phyloP scores from a whole-genome alignment of 306 rosid species.

The Luffa acutangula region DNA sequence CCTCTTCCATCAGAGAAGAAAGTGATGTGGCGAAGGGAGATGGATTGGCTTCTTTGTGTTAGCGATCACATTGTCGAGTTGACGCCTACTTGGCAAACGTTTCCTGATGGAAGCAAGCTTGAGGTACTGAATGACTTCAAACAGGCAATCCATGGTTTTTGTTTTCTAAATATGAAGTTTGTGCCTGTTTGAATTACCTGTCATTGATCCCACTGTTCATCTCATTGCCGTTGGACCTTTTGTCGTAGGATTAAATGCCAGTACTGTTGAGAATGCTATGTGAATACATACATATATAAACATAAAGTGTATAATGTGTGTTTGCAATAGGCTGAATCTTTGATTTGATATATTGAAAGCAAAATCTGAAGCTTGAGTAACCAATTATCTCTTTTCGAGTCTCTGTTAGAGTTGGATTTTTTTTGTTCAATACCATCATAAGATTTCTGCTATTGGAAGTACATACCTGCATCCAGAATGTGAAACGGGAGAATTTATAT shows the following conservation, averaged over 20 bases:
- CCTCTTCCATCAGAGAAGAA: constrained; percentile 14
- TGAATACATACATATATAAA: background rate
- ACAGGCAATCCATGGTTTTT: background rate
- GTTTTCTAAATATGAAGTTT: background rate
- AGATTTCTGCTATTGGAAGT: background rate
- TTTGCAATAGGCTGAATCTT: background rate
- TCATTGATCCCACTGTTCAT: background rate
- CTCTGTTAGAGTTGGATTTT: constrained; percentile 1
- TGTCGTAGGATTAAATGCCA: background rate
- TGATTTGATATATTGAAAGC: background rate
- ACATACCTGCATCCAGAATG: background rate
- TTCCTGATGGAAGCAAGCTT: constrained; percentile 17
- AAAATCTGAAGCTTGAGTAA: background rate
- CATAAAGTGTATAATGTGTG: background rate
- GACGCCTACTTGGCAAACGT: constrained; percentile 16
- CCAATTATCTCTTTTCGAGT: background rate
- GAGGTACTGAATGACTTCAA: constrained; percentile 3
- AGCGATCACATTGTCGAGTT: constrained; percentile 16
- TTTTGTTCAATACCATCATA: background rate
- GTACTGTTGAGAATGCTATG: background rate
- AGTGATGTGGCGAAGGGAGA: constrained; percentile 17
- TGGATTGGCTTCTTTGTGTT: constrained; percentile 19
- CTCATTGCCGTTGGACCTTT: background rate
- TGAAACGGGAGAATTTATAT: background rate
- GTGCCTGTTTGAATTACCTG: background rate